Conservation (phyloP, 768 basidiomycete genomes). For the Terana coerulea region DNA sequence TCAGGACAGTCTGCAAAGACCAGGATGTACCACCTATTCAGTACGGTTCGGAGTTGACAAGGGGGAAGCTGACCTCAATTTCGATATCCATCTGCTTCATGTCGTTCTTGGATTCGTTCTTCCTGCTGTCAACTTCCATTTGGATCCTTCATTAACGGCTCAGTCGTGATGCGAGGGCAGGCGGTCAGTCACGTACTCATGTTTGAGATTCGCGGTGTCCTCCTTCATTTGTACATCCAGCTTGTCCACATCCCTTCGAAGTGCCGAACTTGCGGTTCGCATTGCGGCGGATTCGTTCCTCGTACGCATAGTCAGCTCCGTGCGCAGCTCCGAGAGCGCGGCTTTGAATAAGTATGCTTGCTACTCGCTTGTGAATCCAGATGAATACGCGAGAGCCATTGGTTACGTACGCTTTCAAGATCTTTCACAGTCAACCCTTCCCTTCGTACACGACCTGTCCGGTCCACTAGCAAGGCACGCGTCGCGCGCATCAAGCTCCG, state of each 20-base stretch:
- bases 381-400: background rate
- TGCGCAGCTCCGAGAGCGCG: constrained; percentile 84
- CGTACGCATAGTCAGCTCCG: constrained; percentile 77
- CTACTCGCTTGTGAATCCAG: constrained; percentile 46
- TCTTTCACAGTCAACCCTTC: constrained; percentile 76
- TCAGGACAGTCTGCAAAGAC: constrained; percentile 65
- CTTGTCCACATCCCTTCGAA: constrained; percentile 83
- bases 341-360: constrained; percentile 96
- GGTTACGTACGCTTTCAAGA: constrained; percentile 67
- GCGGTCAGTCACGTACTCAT: constrained; percentile 63
- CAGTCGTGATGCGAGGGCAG: background rate
- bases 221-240: constrained; percentile 92
- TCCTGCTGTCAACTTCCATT: constrained; percentile 93
- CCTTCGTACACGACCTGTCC: constrained; percentile 63
- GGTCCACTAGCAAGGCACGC: constrained; percentile 73
- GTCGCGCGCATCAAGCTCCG: constrained; percentile 82
- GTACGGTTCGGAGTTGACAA: background rate
- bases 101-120: constrained; percentile 85
- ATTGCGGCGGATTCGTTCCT: constrained; percentile 85
- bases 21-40: background rate
- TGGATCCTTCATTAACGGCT: constrained; percentile 62
- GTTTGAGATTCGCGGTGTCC: constrained; percentile 81
- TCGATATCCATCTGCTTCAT: constrained; percentile 79
- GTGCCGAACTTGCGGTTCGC: constrained; percentile 65
- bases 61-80: constrained; percentile 58